A percentile compares a stretch with the other conserved stretches of the same genome.
Conservation (phyloP, 768 basidiomycete species). For the Dentipellis sp. region DNA sequence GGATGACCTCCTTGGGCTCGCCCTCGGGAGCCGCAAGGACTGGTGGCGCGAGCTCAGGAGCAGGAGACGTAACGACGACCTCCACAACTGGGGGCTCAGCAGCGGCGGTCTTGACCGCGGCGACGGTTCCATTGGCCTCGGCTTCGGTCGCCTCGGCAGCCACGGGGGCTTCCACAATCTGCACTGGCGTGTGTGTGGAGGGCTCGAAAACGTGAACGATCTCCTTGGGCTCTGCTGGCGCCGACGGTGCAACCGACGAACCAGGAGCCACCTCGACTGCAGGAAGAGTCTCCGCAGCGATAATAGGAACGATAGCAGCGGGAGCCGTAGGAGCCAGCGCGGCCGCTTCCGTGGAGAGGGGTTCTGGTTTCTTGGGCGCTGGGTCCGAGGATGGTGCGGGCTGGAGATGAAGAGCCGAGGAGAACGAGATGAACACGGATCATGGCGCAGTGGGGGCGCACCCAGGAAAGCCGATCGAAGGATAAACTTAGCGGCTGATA, state of each 20-base stretch:
- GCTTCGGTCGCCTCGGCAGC: neutral
- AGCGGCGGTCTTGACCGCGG: neutral
- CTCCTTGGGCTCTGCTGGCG: neutral
- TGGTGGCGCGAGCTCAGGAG: slow-evolving; percentile 1
- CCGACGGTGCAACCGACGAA: neutral
- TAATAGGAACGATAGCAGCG: neutral
- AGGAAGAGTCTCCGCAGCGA: neutral
- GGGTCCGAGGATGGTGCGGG: neutral
- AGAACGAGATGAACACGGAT: neutral
- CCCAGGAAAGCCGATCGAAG: no score
- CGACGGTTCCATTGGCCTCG: neutral
- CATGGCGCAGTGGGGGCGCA: neutral
- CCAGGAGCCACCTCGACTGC: neutral
- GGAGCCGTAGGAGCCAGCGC: neutral
- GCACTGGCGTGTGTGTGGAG: slow-evolving; percentile 6
- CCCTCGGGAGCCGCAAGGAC: neutral
- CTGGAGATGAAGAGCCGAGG: neutral
- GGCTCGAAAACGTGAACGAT: neutral
- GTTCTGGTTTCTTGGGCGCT: neutral
- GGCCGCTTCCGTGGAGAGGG: neutral
- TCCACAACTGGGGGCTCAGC: neutral
- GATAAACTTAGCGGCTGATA: no score
- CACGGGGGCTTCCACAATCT: neutral
- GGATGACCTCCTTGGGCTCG: neutral
- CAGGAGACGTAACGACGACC: neutral